These are phyloP conservation scores for Alternaria arborescens DNA, from an alignment of 2,329 filamentous ascomycete species.

Conservation along the genomic window DNA sequence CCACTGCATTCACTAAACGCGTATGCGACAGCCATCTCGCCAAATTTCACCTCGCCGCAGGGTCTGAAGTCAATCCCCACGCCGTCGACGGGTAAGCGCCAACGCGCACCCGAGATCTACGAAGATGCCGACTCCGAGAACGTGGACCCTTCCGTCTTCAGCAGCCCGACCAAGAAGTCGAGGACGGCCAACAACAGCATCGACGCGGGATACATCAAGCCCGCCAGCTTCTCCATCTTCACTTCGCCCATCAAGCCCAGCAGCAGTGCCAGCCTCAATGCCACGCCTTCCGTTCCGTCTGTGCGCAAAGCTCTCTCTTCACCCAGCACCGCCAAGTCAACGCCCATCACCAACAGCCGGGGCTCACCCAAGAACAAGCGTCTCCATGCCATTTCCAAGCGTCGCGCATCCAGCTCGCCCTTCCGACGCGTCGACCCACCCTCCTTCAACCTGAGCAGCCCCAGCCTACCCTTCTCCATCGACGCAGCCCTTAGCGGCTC, in stretches of 20 bases:
- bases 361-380: slow-evolving; percentile 80
- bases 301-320: slow-evolving; percentile 53
- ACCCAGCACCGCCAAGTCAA: slow-evolving; percentile 53
- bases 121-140: slow-evolving; percentile 66
- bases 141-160: slow-evolving; percentile 62
- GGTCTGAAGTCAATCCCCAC: slow-evolving; percentile 39
- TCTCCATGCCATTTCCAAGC: slow-evolving; percentile 71
- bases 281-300: slow-evolving; percentile 40
- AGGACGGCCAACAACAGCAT: slow-evolving; percentile 49
- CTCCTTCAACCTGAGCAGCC: slow-evolving; percentile 60
- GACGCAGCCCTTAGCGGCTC: slow-evolving; percentile 84
- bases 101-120: slow-evolving; percentile 53
- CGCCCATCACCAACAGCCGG: slow-evolving; percentile 63
- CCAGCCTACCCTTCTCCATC: slow-evolving; percentile 76
- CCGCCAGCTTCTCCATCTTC: slow-evolving; percentile 52
- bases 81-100: slow-evolving; percentile 56
- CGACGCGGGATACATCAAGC: slow-evolving; percentile 49
- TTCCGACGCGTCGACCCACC: slow-evolving; percentile 77
- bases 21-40: slow-evolving; percentile 39
- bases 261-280: slow-evolving; percentile 31
- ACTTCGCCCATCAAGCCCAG: slow-evolving; percentile 37
- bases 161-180: slow-evolving; percentile 62
- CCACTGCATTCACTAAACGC: slow-evolving; percentile 30
- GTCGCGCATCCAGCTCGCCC: slow-evolving; percentile 68
- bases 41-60: slow-evolving; percentile 42